These are phyloP conservation scores for Boletus rubroflammeus DNA, from an alignment of 768 basidiomycete species.

Conservation along the genomic window DNA sequence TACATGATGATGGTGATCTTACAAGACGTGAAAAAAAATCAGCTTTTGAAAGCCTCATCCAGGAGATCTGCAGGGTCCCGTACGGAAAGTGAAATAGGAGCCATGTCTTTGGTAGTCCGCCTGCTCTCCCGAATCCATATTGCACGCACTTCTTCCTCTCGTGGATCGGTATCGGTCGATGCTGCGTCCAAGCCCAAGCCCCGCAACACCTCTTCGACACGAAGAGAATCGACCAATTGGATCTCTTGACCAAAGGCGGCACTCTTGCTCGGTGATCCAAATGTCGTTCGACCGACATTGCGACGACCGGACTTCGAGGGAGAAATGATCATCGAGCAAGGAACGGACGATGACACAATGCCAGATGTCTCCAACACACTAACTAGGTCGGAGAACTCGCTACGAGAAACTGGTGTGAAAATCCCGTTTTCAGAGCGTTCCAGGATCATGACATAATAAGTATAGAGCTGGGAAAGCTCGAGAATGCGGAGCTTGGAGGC, in stretches of 20 bases:
- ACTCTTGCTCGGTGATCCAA: conserved; percentile 35
- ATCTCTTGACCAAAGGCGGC: conserved; percentile 41
- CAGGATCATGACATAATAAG: conserved; percentile 60
- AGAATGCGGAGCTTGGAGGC: conserved; percentile 39
- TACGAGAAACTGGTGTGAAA: conserved; percentile 65
- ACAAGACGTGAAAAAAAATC: conserved; percentile 6
- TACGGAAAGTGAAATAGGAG: conserved; percentile 12
- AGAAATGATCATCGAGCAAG: conserved; percentile 31
- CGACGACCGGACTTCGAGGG: conserved; percentile 50
- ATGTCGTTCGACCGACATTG: conserved; percentile 58
- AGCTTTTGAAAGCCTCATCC: conserved; percentile 35
- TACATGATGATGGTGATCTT: conserved; percentile 6
- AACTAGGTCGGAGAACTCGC: conserved; percentile 72
- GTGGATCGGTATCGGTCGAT: conserved; percentile 30
- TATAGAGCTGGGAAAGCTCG: conserved; percentile 59
- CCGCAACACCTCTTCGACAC: conserved; percentile 65
- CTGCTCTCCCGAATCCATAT: conserved; percentile 42
- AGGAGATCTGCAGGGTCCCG: conserved; percentile 21
- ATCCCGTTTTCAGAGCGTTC: conserved; percentile 50
- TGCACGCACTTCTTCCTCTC: conserved; percentile 41
- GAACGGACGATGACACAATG: conserved; percentile 42
- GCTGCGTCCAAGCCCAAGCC: conserved; percentile 47
- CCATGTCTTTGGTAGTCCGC: conserved; percentile 37
- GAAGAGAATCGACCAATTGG: conserved; percentile 56
- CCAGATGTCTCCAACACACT: conserved; percentile 73